Base-by-base conservation (phyloP, 805 yeast genomes). In the Teunomyces stri region DNA sequence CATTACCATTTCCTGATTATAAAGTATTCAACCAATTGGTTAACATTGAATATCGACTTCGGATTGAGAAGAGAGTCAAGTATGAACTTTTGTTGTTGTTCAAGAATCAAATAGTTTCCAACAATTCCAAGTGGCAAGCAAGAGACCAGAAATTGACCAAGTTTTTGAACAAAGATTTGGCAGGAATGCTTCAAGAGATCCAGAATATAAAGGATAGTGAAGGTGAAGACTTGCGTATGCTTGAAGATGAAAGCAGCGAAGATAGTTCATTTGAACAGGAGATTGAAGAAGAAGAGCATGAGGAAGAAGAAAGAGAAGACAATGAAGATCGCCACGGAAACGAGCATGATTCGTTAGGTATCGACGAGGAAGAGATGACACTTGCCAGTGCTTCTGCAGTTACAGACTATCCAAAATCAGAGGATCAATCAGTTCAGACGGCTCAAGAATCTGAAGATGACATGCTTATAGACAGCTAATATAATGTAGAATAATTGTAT, bases 101-200 rank as follows among this genome's bases (percentile, higher is more conserved):
- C 28, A 69, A 67, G 46, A 57, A 61, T 42, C 69, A 65, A 36
- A 54, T 70, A 25, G 48, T 53, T 1, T 53, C 60, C 13, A 60
- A 65, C 29, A 69, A 68, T 46, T 57, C 53, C 43, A 65, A 64
- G 48, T 72, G 77, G 77, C 59, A 58, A 12, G 42, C 56, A 9
- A 55, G 74, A 39, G 72, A 69, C 49, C 49, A 58, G 16, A 53
- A 54, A 10, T 59, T 72, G 47, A 55, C 59, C 12, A 57, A 57
- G 36, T 72, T 72, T 45, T 44, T 72, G 41, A 52, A 57, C 4
- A 55, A 54, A 2, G 61, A 62, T 35, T 57, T 72, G 34, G 43
- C 51, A 1, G 50, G 46, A n/a, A 58, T 67, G 1, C 47, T 69
- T 6, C 55, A 52, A 5, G 66, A 63, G 13, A 66, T 70, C 10